These are phyloP conservation scores for Manihot esculenta DNA, from an alignment of 441 rosid species.

Conservation along the genomic window DNA sequence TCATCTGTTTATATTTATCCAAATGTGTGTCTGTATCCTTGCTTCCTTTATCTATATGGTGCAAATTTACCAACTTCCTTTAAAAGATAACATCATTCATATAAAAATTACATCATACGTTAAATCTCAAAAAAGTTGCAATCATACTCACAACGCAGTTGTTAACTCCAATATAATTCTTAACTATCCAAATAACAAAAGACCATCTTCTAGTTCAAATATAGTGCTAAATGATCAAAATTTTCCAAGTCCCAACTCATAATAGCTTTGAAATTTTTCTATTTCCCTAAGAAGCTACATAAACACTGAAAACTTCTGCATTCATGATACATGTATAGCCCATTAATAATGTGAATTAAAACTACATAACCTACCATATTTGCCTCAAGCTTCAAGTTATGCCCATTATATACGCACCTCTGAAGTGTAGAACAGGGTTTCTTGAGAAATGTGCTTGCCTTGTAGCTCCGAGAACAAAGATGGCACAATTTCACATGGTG, in stretches of 20 bases:
- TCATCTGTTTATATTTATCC: no score
- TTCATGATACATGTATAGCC: no score
- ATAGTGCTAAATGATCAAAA: neutral
- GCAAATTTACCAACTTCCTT: neutral
- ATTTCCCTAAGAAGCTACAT: neutral
- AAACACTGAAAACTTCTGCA: neutral
- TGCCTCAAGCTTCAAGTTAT: neutral
- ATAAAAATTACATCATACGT: neutral
- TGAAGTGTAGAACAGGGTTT: constrained; percentile 40
- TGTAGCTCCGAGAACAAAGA: constrained; percentile 29
- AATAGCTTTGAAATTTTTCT: neutral
- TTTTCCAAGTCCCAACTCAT: neutral
- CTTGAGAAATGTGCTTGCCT: constrained; percentile 30
- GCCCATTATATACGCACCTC: constrained; percentile 38
- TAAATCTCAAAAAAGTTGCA: neutral
- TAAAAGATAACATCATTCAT: neutral
- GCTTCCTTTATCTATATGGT: neutral
- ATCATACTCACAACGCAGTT: neutral
- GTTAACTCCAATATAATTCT: no score
- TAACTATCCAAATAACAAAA: neutral
- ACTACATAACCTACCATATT: neutral
- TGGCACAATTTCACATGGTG: constrained; percentile 33
- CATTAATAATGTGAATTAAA: no score
- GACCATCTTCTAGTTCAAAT: neutral
- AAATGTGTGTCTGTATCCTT: neutral